Percentiles rank a stretch among this genome's conserved stretches.
Evolutionary conservation across 2,329 filamentous ascomycete species (phyloP).

Genomic region (Fusarium brachygibbosum): DNA sequence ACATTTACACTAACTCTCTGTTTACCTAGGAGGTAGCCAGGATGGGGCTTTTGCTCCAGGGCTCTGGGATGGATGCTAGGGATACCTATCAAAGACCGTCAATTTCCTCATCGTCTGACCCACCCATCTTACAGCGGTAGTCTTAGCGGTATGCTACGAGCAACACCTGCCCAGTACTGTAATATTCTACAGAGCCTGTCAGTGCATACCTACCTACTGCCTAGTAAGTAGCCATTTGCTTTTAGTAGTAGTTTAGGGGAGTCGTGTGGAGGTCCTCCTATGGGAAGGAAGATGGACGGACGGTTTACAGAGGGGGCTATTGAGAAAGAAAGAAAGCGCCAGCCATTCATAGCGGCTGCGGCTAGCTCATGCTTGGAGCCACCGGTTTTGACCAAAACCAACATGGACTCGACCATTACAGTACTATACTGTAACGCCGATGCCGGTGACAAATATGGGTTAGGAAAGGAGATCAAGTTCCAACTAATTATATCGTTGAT

Average conservation of each 20-base stretch:
- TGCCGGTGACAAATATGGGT: constrained; percentile 10
- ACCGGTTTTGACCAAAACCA: constrained; percentile 26
- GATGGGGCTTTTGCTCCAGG: constrained; percentile 3
- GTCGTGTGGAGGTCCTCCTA: constrained; percentile 10
- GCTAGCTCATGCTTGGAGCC: constrained; percentile 39
- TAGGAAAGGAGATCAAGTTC: constrained; percentile 10
- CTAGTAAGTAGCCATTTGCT: no score
- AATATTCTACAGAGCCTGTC: no score
- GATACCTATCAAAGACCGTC: constrained; percentile 12
- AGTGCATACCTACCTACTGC: no score
- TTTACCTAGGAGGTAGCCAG: neutral
- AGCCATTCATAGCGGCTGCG: constrained; percentile 37
- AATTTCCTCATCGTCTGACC: constrained; percentile 18
- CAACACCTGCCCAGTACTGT: neutral
- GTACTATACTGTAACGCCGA: constrained; percentile 3
- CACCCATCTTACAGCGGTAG: constrained; percentile 22
- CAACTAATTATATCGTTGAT: neutral
- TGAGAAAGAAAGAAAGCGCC: no score
- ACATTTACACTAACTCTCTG: neutral
- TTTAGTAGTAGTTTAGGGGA: constrained; percentile 21
- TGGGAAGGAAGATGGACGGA: constrained; percentile 9
- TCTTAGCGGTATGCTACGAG: constrained; percentile 8
- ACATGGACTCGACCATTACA: constrained; percentile 1
- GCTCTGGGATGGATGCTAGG: constrained; percentile 3
- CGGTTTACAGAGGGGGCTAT: constrained; percentile 30